These are phyloP conservation scores for Scheffersomyces titani DNA, from an alignment of 1,139 yeast genomes.

Conservation along the genomic window DNA sequence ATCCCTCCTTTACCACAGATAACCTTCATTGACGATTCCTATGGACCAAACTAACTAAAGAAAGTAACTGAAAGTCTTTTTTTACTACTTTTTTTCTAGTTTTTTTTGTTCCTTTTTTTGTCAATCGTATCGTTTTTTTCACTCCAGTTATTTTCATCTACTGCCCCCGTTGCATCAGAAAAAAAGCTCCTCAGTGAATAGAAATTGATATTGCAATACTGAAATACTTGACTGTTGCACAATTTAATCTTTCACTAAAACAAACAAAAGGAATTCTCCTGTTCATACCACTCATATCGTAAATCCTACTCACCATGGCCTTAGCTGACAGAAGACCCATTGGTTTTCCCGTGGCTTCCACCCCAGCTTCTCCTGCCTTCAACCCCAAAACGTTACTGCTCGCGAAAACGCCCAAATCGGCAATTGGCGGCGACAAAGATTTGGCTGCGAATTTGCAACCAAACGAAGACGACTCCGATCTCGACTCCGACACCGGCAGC, in stretches of 20 bases:
- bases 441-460: conserved; percentile 2
- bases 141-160: conserved; percentile 1
- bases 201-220: neutral
- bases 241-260: neutral
- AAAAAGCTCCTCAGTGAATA: neutral
- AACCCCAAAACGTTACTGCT: conserved; percentile 41
- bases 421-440: neutral
- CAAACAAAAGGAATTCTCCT: neutral
- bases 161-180: neutral
- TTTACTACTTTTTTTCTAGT: conserved; percentile 1
- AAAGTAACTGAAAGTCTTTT: conserved; percentile 3
- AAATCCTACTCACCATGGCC: conserved; percentile 37
- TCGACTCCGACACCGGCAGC: conserved; percentile 1
- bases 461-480: conserved; percentile 5
- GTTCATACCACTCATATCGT: neutral
- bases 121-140: conserved; percentile 1
- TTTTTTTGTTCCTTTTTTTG: conserved; percentile 1
- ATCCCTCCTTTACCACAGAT: neutral
- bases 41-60: conserved; percentile 4
- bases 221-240: neutral
- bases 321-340: conserved; percentile 61
- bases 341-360: conserved; percentile 40
- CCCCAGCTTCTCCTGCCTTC: conserved; percentile 49
- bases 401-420: conserved; percentile 10
- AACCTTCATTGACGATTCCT: neutral